Evolutionary conservation across 129 eudicot species (phyloP).

Genomic region (Pittosporum tobira): DNA sequence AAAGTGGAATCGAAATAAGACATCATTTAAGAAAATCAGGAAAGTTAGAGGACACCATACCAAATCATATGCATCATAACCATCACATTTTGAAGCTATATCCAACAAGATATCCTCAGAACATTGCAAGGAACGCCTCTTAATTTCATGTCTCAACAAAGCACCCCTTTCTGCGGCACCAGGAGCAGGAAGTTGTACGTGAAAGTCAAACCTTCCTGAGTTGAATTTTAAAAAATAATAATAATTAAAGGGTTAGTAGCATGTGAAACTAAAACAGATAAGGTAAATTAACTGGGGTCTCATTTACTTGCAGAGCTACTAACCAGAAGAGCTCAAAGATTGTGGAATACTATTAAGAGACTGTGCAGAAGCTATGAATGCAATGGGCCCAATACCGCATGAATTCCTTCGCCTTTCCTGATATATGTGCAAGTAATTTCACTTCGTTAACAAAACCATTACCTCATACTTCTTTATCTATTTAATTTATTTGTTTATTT

Average conservation of each 20-base stretch:
- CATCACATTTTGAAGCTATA: slow-evolving; percentile 88
- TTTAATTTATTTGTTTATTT: too few species aligned
- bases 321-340: slow-evolving; percentile 79
- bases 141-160: slow-evolving; percentile 65
- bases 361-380: slow-evolving; percentile 80
- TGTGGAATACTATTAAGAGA: slow-evolving; percentile 73
- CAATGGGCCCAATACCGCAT: slow-evolving; percentile 87
- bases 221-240: slow-evolving; percentile 8
- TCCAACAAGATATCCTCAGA: slow-evolving; percentile 62
- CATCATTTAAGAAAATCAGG: slow-evolving; percentile 1
- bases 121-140: slow-evolving; percentile 72
- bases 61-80: slow-evolving; percentile 99
- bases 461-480: too few species aligned
- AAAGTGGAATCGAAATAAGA: not conserved
- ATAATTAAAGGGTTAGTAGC: not conserved
- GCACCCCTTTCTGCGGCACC: slow-evolving; percentile 91
- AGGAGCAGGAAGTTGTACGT: slow-evolving; percentile 88
- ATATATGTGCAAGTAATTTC: not conserved
- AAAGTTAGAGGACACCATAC: slow-evolving; percentile 24
- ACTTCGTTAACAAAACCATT: slow-evolving; percentile 3
- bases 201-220: slow-evolving; percentile 91
- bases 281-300: not conserved
- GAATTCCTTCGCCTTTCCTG: slow-evolving; percentile 60
- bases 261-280: not conserved
- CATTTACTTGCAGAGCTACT: slow-evolving; percentile 20